Base-by-base conservation (phyloP, 768 basidiomycete genomes). In the Rhizopogon sp. region DNA sequence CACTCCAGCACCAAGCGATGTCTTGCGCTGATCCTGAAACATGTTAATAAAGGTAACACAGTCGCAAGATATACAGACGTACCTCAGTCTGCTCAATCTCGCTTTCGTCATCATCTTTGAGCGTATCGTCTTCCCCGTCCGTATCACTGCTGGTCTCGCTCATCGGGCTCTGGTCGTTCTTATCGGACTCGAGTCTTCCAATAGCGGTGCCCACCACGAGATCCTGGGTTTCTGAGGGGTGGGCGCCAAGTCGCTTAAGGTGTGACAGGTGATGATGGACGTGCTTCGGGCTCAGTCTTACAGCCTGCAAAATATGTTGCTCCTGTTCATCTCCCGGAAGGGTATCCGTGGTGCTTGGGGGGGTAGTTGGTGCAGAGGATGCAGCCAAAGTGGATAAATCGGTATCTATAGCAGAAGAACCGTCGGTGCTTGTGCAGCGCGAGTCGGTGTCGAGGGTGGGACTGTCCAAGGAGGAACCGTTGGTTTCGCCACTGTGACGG, bases 1-100 rank as follows among this genome's bases (percentile, higher is more conserved):
- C 17, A 72, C 66, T 7, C 72, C 72, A 8, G 70, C 70, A 20
- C 70, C 69, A 0, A 70, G 59, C 3, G 65, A 61, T 13, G 72
- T 72, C 56, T 64, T 73, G 42, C 72, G 62, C 17, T 29, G 16
- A 35, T 66, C 66, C 68, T 71, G 53, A 37, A 43, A n/a, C n/a
- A 14, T 9, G 35, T 49, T 35, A 49, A 35, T 25, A 6, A 10
- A 17, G 39, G 35, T 25, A 6, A 10, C 6, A 39, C 3, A 28
- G 22, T 16, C 3, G 11, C 28, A 29, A 16, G 50, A 2, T 22
- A 4, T 6, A 1, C 11, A 5, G 22, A 51, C 63, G 20, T 14
- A 69, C 67, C 65, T 62, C 58, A 39, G 31, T 25, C 9, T 16
- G 31, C 8, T 49, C 56, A 2, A 46, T 40, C 17, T 55, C 53